These are phyloP conservation scores for Jaapia argillacea DNA, from an alignment of 768 basidiomycete species.

Conservation along the genomic window DNA sequence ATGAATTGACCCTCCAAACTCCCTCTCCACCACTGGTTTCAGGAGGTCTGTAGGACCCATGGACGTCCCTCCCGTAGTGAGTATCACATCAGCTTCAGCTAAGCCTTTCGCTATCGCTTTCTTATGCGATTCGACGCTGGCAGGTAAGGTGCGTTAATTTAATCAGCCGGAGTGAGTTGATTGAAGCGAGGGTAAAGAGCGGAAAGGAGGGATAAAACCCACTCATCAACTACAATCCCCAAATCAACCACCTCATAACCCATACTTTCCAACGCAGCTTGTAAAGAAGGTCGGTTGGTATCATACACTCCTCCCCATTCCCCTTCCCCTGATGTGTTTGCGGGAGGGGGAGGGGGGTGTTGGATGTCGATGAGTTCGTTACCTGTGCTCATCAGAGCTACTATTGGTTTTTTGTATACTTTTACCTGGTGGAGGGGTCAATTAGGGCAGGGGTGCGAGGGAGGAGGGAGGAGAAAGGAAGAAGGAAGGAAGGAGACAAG, in stretches of 20 bases:
- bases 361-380: conserved; percentile 71
- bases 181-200: conserved; percentile 1
- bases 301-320: conserved; percentile 74
- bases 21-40: conserved; percentile 80
- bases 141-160: not conserved
- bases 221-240: conserved; percentile 74
- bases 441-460: too few species aligned
- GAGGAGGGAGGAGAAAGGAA: too few species aligned
- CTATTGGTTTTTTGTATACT: conserved; percentile 61
- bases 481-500: too few species aligned
- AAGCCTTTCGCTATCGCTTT: conserved; percentile 47
- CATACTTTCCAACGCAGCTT: conserved; percentile 56
- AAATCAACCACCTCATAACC: conserved; percentile 75
- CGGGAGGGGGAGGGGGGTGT: too few species aligned
- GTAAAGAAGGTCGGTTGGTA: conserved; percentile 76
- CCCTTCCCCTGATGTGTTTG: conserved; percentile 19
- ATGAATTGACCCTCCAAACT: conserved; percentile 67
- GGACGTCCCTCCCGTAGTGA: conserved; percentile 86
- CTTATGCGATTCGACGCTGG: conserved; percentile 49
- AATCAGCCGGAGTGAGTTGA: not conserved
- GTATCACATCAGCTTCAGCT: conserved; percentile 56
- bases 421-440: conserved; percentile 37
- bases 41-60: conserved; percentile 86
- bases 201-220: conserved; percentile 11
- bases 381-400: conserved; percentile 80